Evolutionary conservation across 2,329 filamentous ascomycete genomes (phyloP), one percentile per base, ranked within the genome.

Genomic region (Ophiostoma piceae): DNA sequence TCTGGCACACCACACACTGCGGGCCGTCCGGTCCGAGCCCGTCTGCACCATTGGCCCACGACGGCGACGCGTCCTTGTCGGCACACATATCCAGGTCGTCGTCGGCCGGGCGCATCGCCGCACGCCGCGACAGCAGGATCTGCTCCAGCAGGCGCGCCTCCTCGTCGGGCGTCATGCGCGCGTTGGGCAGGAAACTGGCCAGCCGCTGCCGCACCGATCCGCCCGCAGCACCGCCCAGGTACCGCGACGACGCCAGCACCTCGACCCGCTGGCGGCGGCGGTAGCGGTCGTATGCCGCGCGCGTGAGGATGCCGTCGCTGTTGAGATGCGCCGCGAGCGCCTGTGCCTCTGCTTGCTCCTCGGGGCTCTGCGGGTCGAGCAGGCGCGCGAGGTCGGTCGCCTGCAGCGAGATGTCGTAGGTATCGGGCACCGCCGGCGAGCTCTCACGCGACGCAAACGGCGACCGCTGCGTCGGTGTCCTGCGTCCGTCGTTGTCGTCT

Each of bases 1-100:
- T 88, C 78, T 98, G 94, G 77, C 95, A 99, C 4, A 99, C 92
- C 0, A 98, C 95, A 76, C 95, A 99, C 74, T 92, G 91, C 2
- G 93, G 92, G 0, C 92, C 87, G 39, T 88, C 86, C 2, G 78
- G 79, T 1, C 91, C 92, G 76, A 94, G 86, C 0, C 90, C 90
- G 5, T 87, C 87, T 0, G 88, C 90, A n/a, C 90, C 91, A 0
- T 85, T 84, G 62, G 88, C 85, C 91, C 90, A 94, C 4, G 82
- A 83, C 12, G 72, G 73, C 68, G 51, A 71, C 71, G 35, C 35
- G 68, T 72, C 9, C 4, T 47, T 19, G 43, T n/a, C 43, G 19
- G 43, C 69, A 37, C 2, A 22, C 35, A 5, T 11, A 3, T 35
- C 62, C 4, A 29, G 22, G 1, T 66, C 72, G 7, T 67, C 73